Conservation (phyloP, 495 filamentous ascomycete species). For the Penicillium fimorum region DNA sequence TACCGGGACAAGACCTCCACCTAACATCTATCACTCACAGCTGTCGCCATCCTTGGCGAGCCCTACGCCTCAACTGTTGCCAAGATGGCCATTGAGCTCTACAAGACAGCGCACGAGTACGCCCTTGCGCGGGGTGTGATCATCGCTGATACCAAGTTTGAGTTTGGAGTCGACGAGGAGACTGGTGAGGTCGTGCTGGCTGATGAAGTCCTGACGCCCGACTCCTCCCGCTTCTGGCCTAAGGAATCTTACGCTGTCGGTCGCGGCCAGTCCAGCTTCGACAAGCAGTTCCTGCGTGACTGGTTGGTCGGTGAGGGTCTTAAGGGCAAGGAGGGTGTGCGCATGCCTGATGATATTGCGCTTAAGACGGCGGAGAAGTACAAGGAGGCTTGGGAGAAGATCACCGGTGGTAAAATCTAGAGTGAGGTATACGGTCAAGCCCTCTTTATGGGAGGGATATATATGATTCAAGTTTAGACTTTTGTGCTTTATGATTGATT, state of each 20-base stretch:
- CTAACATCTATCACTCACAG: constrained; percentile 35
- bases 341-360: constrained; percentile 64
- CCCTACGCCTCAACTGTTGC: constrained; percentile 74
- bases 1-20: background rate
- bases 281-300: constrained; percentile 89
- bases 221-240: constrained; percentile 88
- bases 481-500: constrained; percentile 9
- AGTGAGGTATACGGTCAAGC: background rate
- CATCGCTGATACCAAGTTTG: constrained; percentile 87
- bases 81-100: constrained; percentile 66
- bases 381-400: constrained; percentile 64
- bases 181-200: constrained; percentile 77
- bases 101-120: constrained; percentile 70
- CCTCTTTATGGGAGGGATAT: background rate
- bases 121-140: constrained; percentile 80
- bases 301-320: constrained; percentile 74
- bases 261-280: constrained; percentile 73
- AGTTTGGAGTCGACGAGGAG: constrained; percentile 73
- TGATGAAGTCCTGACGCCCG: constrained; percentile 89
- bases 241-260: constrained; percentile 70
- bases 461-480: background rate
- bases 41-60: constrained; percentile 67
- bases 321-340: constrained; percentile 67
- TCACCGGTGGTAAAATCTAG: constrained; percentile 54
- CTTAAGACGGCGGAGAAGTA: constrained; percentile 64